A percentile compares a stretch with the other conserved stretches of the same genome.
Evolutionary conservation across 108 stramenopile genomes (phyloP).

Genomic region (Discostella stelligeroides): DNA sequence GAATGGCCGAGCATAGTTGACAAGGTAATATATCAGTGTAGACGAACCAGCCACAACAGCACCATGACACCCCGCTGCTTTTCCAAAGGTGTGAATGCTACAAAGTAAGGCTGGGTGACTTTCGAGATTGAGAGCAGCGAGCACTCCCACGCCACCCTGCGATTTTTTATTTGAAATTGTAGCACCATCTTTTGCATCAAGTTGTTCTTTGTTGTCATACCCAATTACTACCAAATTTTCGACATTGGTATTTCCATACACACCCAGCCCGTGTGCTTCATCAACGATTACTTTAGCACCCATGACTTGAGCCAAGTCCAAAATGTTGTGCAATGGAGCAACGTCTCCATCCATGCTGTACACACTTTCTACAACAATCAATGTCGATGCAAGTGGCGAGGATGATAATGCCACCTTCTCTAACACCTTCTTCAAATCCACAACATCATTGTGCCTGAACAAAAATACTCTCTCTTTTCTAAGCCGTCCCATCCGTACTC

Average conservation of each 20-base stretch:
- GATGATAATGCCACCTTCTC: constrained; percentile 26
- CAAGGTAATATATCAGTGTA: constrained; percentile 74
- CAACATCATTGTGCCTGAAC: constrained; percentile 88
- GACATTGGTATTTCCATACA: constrained; percentile 67
- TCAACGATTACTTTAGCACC: constrained; percentile 83
- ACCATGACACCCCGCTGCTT: constrained; percentile 97
- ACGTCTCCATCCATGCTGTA: constrained; percentile 98
- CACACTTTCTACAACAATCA: constrained; percentile 93
- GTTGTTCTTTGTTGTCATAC: background rate
- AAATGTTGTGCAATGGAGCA: constrained; percentile 83
- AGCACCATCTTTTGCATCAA: background rate
- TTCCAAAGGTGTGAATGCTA: constrained; percentile 94
- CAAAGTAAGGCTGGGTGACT: constrained; percentile 82
- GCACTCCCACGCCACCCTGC: constrained; percentile 75
- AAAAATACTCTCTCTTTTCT: constrained; percentile 42
- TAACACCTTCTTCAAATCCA: constrained; percentile 63
- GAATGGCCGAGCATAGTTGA: constrained; percentile 95
- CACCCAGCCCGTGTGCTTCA: constrained; percentile 90
- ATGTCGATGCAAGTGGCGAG: constrained; percentile 22
- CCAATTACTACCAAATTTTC: constrained; percentile 31
- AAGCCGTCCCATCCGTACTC: constrained; percentile 67
- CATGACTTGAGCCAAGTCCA: constrained; percentile 59
- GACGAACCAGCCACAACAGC: constrained; percentile 79
- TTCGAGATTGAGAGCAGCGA: constrained; percentile 72
- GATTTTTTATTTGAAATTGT: background rate